Evolutionary conservation across 768 basidiomycete species (phyloP), one percentile per base, ranked within the genome.

Genomic region (Auriscalpium vulgare): DNA sequence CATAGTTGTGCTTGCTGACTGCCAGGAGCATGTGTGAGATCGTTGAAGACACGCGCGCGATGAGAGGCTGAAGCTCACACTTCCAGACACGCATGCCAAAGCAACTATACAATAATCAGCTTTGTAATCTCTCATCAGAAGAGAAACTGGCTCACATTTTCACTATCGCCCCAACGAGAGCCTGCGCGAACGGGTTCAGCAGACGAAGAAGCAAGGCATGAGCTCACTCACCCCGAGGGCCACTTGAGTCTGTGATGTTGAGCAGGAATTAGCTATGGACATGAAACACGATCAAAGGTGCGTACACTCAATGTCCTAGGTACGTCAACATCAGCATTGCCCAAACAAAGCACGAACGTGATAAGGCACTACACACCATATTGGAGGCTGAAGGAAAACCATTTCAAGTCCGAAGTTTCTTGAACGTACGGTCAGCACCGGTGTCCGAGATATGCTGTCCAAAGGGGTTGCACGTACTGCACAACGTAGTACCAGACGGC

Each of bases 1-100:
- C 4, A 19, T n/a, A 49, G n/a, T 62, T 62, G 19, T 54, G 47
- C 36, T 45, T 56, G 40, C 59, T 60, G 44, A 62, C 61, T 62
- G 47, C 10, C 4, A n/a, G 36, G 14, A 36, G 10, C n/a, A 35
- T 51, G 35, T 35, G 37, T 37, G 35, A 11, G 19, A 37, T 11
- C 8, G 16, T 7, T 29, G 29, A 29, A 29, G 29, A 4, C 29
- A 29, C 29, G 29, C 29, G 29, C 29, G 29, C 7, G 21, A 10
- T 21, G 13, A 44, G 10, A 47, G 34, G 19, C 37, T 8, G 10
- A 10, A 13, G 19, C 59, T 56, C 40, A 62, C 61, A 62, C 40
- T 60, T 62, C 61, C 61, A 62, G 23, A 62, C 61, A 19, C 61
- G 61, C 53, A 62, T 46, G 10, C 23, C 61, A 16, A 56, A 62